phyloP scores from a whole-genome alignment of 139 green algal species.

The Chara braunii region DNA sequence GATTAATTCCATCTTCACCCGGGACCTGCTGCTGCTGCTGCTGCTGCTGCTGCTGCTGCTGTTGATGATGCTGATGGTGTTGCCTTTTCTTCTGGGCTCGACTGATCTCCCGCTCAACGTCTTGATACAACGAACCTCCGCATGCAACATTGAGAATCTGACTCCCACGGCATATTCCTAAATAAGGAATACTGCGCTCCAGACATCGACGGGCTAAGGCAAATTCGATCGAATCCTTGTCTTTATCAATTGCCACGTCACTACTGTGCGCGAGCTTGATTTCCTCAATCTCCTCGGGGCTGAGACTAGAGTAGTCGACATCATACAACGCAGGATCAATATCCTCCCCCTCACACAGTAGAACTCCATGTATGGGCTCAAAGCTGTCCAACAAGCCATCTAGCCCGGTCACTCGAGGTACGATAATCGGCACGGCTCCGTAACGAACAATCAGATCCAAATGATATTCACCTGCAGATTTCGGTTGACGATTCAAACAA shows the following conservation, averaged over 20 bases:
- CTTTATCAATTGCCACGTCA: constrained; percentile 28
- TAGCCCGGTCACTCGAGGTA: constrained; percentile 31
- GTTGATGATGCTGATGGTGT: too few species aligned
- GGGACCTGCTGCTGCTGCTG: too few species aligned
- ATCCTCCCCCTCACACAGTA: constrained; percentile 42
- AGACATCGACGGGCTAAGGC: constrained; percentile 28
- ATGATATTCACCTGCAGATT: constrained; percentile 38
- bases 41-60: too few species aligned
- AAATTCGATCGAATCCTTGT: constrained; percentile 39
- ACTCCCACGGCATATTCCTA: constrained; percentile 35
- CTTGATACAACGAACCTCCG: constrained; percentile 29
- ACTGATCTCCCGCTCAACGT: too few species aligned
- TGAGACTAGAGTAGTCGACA: constrained; percentile 7
- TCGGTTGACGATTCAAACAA: too few species aligned
- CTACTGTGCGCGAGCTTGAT: constrained; percentile 26
- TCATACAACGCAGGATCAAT: constrained; percentile 39
- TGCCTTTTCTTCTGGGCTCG: too few species aligned
- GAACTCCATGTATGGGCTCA: constrained; percentile 44
- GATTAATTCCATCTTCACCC: too few species aligned
- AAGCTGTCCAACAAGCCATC: constrained; percentile 37
- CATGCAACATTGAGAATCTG: constrained; percentile 41
- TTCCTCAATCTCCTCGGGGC: constrained; percentile 36
- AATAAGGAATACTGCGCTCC: constrained; percentile 38
- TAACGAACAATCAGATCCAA: constrained; percentile 38
- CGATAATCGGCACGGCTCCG: constrained; percentile 36